Evolutionary conservation across 176 grass and related monocot species (phyloP).

Genomic region (Eragrostis nindensis): DNA sequence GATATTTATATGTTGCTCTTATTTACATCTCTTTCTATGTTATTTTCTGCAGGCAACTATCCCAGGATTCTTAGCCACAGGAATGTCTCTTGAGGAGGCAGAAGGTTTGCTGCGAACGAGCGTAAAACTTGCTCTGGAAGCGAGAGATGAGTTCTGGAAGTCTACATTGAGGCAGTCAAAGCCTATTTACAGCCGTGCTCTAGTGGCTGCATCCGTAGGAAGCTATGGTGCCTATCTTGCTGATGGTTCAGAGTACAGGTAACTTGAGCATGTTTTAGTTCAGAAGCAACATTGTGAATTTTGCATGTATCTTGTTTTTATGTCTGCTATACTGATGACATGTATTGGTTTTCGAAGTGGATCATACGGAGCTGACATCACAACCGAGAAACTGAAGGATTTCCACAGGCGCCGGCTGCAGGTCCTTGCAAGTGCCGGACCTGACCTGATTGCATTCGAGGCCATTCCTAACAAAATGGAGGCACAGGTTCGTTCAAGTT

Average conservation of each 20-base stretch:
- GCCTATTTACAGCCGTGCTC: conserved; percentile 56
- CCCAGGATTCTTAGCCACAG: conserved; percentile 71
- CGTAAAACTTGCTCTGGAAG: conserved; percentile 60
- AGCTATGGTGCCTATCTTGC: conserved; percentile 89
- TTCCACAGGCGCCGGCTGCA: conserved; percentile 81
- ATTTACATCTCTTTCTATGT: background rate
- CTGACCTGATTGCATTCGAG: conserved; percentile 82
- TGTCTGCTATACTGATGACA: background rate
- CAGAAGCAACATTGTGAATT: background rate
- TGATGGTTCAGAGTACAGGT: conserved; percentile 94
- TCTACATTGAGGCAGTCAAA: conserved; percentile 44
- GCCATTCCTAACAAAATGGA: conserved; percentile 85
- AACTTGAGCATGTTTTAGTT: background rate
- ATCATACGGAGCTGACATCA: conserved; percentile 54
- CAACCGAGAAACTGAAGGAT: conserved; percentile 71
- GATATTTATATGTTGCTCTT: background rate
- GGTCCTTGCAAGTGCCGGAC: conserved; percentile 59
- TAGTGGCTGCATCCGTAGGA: conserved; percentile 73
- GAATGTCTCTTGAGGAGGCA: conserved; percentile 53
- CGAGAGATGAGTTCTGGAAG: conserved; percentile 65
- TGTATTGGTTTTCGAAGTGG: conserved; percentile 46
- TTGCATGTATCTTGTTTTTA: background rate
- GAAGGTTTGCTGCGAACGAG: conserved; percentile 64
- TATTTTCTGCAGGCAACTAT: conserved; percentile 65
- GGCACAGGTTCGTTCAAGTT: conserved; percentile 54